Conservation (phyloP, 495 filamentous ascomycete species). For the Aspergillus sclerotioniger region DNA sequence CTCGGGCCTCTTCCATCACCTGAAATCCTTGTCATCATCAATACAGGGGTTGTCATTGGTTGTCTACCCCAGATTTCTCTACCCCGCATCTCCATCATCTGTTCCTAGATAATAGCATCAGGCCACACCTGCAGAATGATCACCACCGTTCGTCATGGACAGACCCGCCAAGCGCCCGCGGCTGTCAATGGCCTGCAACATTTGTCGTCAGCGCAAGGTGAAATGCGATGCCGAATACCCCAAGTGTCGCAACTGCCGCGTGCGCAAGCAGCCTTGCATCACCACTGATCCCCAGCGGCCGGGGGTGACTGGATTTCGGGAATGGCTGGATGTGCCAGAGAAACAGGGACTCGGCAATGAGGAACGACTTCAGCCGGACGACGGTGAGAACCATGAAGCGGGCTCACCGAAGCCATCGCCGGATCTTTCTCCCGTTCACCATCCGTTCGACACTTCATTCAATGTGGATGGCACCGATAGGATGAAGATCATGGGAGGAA, state of each 20-base stretch:
- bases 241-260: conserved; percentile 16
- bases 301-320: conserved; percentile 8
- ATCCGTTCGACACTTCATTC: conserved; percentile 15
- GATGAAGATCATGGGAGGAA: conserved; percentile 15
- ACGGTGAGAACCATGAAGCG: background rate
- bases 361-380: no score
- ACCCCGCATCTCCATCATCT: conserved; percentile 14
- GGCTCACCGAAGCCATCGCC: background rate
- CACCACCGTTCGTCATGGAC: conserved; percentile 6
- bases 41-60: no score
- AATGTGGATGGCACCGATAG: conserved; percentile 15
- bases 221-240: conserved; percentile 19
- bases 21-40: no score
- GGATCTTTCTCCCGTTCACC: conserved; percentile 15
- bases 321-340: conserved; percentile 17
- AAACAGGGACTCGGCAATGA: background rate
- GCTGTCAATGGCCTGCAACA: conserved; percentile 20
- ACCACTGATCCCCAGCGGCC: conserved; percentile 20
- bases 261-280: conserved; percentile 15
- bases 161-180: conserved; percentile 14
- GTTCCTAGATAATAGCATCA: no score
- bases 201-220: conserved; percentile 18
- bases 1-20: background rate
- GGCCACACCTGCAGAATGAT: background rate
- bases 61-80: conserved; percentile 5